Evolutionary conservation across 352 stramenopile species (phyloP), one percentile per base, ranked within the genome.

Genomic region (Thalassiosira ordinaria): DNA sequence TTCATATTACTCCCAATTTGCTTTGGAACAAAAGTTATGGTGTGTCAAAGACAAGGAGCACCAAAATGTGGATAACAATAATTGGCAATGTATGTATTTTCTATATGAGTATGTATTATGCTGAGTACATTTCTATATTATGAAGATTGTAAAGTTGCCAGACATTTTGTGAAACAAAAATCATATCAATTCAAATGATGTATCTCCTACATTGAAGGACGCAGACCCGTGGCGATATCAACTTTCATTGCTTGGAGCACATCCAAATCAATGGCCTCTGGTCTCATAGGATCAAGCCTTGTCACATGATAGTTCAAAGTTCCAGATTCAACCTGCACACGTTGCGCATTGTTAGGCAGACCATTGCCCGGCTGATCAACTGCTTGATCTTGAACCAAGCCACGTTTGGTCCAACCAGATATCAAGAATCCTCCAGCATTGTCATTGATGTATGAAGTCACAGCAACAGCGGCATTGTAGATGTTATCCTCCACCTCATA

Each of bases 291-390:
- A n/a, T 67, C 57, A 9, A 67, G 2, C 33, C 29, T 67, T 5
- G 57, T 67, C 5, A 67, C 27, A 29, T 67, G 57, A 29, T 55
- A 53, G n/a, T 55, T 52, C 2, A 67, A n/a, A 7, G 26, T 52
- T 7, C 57, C 57, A 13, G 57, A 22, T 18, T 67, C 57, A 13
- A 67, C 57, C 57, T 52, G 52, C 5, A 33, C 14, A 22, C 33
- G 20, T 13, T 22, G 57, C 18, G 57, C 57, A 53, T 67, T 67
- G 57, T 67, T 7, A 22, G 57, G 57, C 57, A 67, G 27, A 27
- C 57, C 57, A n/a, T 67, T 53, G 57, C 29, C 29, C 5, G 57
- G 57, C 57, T 67, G 57, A 67, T 67, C 57, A 16, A 67, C 57
- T 11, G 22, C 57, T 8, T 67, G 57, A n/a, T 67, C 57, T 41